These are phyloP conservation scores for Medicago arabica DNA, from an alignment of 306 rosid genomes.

Conservation along the genomic window DNA sequence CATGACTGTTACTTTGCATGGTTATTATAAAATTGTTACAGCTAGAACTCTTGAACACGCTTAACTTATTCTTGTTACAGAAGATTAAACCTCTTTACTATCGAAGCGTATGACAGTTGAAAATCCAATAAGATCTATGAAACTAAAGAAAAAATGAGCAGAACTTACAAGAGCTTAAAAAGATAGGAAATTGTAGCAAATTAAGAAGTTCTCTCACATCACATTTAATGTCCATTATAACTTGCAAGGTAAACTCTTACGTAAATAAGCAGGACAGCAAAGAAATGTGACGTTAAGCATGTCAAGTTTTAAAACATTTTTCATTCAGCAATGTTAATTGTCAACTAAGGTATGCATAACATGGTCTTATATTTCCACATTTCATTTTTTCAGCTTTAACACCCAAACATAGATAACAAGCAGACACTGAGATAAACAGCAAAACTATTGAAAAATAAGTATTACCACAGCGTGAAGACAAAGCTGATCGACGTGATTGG, in stretches of 20 bases:
- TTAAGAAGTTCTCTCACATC: constrained; percentile 2
- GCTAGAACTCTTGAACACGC: too few species aligned
- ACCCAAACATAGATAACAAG: constrained; percentile 17
- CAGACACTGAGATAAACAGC: constrained; percentile 5
- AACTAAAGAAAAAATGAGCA: background rate
- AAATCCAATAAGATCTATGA: background rate
- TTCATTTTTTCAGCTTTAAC: background rate
- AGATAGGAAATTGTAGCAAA: background rate
- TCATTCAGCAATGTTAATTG: constrained; percentile 13
- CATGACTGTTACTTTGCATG: background rate
- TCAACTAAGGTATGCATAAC: background rate
- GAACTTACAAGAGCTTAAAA: too few species aligned
- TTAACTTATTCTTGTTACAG: background rate
- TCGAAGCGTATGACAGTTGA: background rate
- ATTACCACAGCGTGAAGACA: constrained; percentile 55
- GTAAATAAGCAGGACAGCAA: constrained; percentile 2
- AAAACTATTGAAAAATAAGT: constrained; percentile 8
- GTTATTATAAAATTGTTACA: too few species aligned
- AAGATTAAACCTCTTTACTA: background rate
- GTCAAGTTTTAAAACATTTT: background rate
- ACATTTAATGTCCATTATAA: background rate
- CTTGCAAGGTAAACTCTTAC: background rate
- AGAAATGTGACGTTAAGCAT: background rate
- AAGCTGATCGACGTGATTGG: constrained; percentile 49
- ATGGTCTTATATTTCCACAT: background rate